Evolutionary conservation across 2,329 filamentous ascomycete species (phyloP), one percentile per base, ranked within the genome.

Genomic region (Aspergillus uvarum): DNA sequence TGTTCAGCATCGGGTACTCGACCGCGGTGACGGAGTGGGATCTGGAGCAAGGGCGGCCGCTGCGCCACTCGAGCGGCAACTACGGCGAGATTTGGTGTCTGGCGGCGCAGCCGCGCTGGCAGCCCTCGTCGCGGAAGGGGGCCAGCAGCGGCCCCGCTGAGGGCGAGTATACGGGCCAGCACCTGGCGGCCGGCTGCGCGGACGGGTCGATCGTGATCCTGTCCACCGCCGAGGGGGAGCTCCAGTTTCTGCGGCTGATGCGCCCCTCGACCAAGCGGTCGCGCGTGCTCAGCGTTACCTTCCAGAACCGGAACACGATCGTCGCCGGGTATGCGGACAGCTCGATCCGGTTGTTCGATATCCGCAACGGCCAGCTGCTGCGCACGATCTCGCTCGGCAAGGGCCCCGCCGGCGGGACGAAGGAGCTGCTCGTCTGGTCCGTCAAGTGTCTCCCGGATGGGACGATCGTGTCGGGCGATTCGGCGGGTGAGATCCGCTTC

Each of bases 61-160:
- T 89, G 77, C 86, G 89, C 60, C 90, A 96, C 75, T 92, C 91
- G 19, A 92, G 90, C 69, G 95, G 94, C 50, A 96, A 96, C 76
- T 92, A 96, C 76, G 93, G 92, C 65, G 93, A 97, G 71, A 94
- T 98, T 63, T 99, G 95, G 95, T 98, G 94, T 77, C 85, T 99
- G 69, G 91, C 91, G 60, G 90, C 89, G 14, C 94, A 97, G 77
- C 95, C 94, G 3, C 80, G 82, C 65, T 79, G 77, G 74, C 77
- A 80, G 60, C 61, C 73, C 31, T 71, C 71, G 64, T 74, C 63
- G 38, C 71, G 68, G 51, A 77, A 74, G 59, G 72, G 77, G 63
- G 73, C 72, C 38, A 76, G 75, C 60, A 56, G 63, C 54, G 66
- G 69, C 49, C 67, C 76, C 19, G 67, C 72, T 21, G 72, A 78